phyloP scores from a whole-genome alignment of 1,139 yeast species.

The Kodamaea arcana region DNA sequence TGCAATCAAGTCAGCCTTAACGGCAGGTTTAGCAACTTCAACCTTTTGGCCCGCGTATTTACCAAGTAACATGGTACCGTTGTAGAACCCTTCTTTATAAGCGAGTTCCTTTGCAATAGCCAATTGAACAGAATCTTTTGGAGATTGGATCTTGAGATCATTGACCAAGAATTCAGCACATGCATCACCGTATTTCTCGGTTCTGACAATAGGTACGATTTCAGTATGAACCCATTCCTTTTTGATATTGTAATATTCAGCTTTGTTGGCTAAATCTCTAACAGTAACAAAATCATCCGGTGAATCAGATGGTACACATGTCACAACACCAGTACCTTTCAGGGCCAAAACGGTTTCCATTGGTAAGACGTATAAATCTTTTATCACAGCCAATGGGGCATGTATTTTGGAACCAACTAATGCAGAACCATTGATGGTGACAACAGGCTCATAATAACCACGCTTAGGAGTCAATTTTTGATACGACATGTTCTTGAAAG shows the following conservation, averaged over 20 bases:
- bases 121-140: conserved; percentile 83
- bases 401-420: conserved; percentile 82
- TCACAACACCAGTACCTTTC: conserved; percentile 98
- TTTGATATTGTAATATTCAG: conserved; percentile 84
- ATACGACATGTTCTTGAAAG: conserved; percentile 97
- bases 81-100: conserved; percentile 94
- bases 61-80: conserved; percentile 79
- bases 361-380: conserved; percentile 81
- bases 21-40: conserved; percentile 85
- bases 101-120: conserved; percentile 93
- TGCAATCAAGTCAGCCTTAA: conserved; percentile 74
- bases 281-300: conserved; percentile 95
- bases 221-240: conserved; percentile 84
- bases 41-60: conserved; percentile 85
- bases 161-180: conserved; percentile 86
- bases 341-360: conserved; percentile 95
- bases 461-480: conserved; percentile 89
- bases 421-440: conserved; percentile 61
- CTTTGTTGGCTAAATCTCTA: conserved; percentile 78
- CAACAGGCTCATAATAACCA: conserved; percentile 66
- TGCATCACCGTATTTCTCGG: conserved; percentile 83
- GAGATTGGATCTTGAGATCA: conserved; percentile 87
- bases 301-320: conserved; percentile 97
- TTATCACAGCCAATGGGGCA: conserved; percentile 77
- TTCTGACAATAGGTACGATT: conserved; percentile 66